Conservation (phyloP, 345 rosid species). For the Hibiscus mutabilis region DNA sequence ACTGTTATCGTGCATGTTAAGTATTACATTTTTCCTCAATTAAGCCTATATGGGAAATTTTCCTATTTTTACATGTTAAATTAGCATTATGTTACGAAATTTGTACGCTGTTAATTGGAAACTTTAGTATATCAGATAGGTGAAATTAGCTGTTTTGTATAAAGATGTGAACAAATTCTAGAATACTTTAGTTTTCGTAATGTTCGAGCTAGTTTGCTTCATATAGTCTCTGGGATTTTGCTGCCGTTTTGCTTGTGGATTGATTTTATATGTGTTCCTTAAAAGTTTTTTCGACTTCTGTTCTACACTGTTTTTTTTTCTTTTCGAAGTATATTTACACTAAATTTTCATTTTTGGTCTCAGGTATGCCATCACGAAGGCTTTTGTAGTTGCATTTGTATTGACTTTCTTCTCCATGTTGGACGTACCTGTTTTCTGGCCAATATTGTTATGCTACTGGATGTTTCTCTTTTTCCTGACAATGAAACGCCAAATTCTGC, state of each 20-base stretch:
- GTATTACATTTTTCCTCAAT: not conserved
- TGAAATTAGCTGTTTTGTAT: not conserved
- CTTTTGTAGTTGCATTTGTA: constrained; percentile 58
- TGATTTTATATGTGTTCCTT: not conserved
- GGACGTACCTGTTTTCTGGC: constrained; percentile 92
- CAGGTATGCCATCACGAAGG: constrained; percentile 74
- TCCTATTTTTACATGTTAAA: not conserved
- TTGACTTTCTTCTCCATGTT: constrained; percentile 68
- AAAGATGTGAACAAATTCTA: not conserved
- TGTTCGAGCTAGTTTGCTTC: not conserved
- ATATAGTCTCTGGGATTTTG: not conserved
- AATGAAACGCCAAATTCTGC: constrained; percentile 59
- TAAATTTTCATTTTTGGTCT: constrained; percentile 6
- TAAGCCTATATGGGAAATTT: not conserved
- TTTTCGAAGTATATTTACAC: not conserved
- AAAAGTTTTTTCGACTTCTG: not conserved
- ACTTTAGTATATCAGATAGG: not conserved
- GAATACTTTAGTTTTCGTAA: not conserved
- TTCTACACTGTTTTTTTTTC: not conserved
- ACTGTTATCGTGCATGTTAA: not conserved
- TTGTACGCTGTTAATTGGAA: not conserved
- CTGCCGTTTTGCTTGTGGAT: not conserved
- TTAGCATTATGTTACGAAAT: not conserved
- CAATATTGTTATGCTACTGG: constrained; percentile 70
- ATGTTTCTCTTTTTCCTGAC: constrained; percentile 64